A percentile compares a stretch with the other conserved stretches of the same genome.
These are phyloP conservation scores for Phytopythium boreale DNA, from an alignment of 352 stramenopile genomes.

Conservation along the genomic window DNA sequence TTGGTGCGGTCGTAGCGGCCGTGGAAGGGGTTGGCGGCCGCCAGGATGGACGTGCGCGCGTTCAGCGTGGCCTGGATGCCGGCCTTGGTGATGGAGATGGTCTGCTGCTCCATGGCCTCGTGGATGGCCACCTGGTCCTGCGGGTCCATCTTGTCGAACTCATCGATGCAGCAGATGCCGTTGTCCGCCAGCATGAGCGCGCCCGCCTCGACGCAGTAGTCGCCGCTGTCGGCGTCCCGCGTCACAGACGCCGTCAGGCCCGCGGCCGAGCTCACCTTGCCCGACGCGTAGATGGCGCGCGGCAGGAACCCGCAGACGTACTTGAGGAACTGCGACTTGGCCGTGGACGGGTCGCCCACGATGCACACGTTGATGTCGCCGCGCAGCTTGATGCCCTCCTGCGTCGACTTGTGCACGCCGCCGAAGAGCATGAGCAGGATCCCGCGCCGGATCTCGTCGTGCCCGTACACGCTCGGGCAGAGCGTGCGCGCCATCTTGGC, in stretches of 20 bases:
- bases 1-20: conserved; percentile 93
- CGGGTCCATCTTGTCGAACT: conserved; percentile 99
- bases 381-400: conserved; percentile 96
- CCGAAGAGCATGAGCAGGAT: conserved; percentile 98
- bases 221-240: conserved; percentile 91
- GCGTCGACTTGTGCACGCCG: conserved; percentile 97
- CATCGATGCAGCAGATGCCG: conserved; percentile 99
- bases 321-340: conserved; percentile 99
- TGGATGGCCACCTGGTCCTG: conserved; percentile 98
- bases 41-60: conserved; percentile 99
- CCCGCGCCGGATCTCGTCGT: conserved; percentile 91
- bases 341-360: conserved; percentile 97
- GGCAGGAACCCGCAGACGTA: conserved; percentile 94
- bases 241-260: conserved; percentile 97
- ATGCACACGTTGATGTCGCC: conserved; percentile 99
- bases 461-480: conserved; percentile 96
- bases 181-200: conserved; percentile 98
- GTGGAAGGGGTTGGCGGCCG: conserved; percentile 98
- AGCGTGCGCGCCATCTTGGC: conserved; percentile 94
- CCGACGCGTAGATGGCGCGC: conserved; percentile 98
- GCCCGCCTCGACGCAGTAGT: conserved; percentile 91
- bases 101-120: conserved; percentile 99
- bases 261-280: conserved; percentile 97
- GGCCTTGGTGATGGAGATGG: conserved; percentile 98
- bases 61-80: conserved; percentile 99